These are phyloP conservation scores for Paraleonurus japonicus DNA, from an alignment of 257 asterid species.

Conservation along the genomic window DNA sequence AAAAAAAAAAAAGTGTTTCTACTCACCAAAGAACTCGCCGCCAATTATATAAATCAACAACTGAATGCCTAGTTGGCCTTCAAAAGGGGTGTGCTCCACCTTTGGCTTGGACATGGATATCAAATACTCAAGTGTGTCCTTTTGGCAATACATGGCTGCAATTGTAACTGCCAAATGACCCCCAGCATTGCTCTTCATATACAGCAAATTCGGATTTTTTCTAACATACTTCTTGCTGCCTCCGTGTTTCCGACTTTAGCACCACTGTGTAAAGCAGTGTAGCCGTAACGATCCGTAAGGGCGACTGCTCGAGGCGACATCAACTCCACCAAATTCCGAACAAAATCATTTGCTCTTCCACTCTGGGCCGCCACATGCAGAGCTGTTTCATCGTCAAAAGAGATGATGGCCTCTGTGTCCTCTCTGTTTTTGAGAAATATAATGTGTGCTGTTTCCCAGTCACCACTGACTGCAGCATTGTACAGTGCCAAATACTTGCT, in stretches of 20 bases:
- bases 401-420: neutral
- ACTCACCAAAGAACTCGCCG: slow-evolving; percentile 13
- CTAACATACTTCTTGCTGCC: neutral
- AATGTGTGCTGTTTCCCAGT: neutral
- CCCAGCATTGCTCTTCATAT: neutral
- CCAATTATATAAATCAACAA: neutral
- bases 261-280: slow-evolving; percentile 20
- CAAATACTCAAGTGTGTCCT: neutral
- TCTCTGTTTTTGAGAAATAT: neutral
- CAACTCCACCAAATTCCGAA: neutral
- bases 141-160: neutral
- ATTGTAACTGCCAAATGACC: neutral
- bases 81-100: neutral
- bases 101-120: neutral
- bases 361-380: neutral
- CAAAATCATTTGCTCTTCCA: slow-evolving; percentile 6
- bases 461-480: neutral
- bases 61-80: neutral
- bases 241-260: slow-evolving; percentile 16
- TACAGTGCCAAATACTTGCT: neutral
- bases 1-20: neutral
- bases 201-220: neutral
- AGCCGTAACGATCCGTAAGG: neutral
- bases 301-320: neutral
- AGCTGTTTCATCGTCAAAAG: neutral